A percentile compares a stretch with the other conserved stretches of the same genome.
These are phyloP conservation scores for Termitomyces titanicus DNA, from an alignment of 768 basidiomycete species.

Conservation along the genomic window DNA sequence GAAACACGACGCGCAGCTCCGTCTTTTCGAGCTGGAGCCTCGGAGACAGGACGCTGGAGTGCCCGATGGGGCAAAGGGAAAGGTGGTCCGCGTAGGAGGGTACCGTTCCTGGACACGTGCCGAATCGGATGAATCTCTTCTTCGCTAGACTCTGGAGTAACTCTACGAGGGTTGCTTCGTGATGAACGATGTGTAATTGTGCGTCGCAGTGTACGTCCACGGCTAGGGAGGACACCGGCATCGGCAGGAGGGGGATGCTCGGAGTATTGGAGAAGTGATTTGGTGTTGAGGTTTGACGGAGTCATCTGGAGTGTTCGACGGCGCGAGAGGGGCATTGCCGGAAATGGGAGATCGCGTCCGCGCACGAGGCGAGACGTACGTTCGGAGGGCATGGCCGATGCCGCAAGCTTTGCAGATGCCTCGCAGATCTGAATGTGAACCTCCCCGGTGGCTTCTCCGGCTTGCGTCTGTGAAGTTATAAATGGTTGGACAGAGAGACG, in stretches of 20 bases:
- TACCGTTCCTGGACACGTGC: not conserved
- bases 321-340: not conserved
- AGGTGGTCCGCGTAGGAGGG: not conserved
- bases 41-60: not conserved
- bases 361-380: slow-evolving; percentile 2
- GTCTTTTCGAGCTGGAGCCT: not conserved
- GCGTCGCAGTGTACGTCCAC: not conserved
- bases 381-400: not conserved
- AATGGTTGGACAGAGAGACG: slow-evolving; percentile 3
- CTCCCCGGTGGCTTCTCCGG: not conserved
- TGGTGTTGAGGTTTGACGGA: not conserved
- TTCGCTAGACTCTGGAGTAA: too few species aligned
- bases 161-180: not conserved
- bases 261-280: not conserved
- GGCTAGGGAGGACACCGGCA: not conserved
- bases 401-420: not conserved
- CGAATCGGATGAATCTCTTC: not conserved
- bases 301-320: not conserved
- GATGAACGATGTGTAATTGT: not conserved
- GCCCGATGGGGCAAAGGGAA: not conserved
- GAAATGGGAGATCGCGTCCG: slow-evolving; percentile 10
- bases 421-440: not conserved
- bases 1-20: not conserved
- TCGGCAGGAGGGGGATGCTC: not conserved
- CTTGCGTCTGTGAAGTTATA: not conserved